A percentile compares a stretch with the other conserved stretches of the same genome.
Evolutionary conservation across 257 asterid species (phyloP).

Genomic region (Solanum peruvianum): DNA sequence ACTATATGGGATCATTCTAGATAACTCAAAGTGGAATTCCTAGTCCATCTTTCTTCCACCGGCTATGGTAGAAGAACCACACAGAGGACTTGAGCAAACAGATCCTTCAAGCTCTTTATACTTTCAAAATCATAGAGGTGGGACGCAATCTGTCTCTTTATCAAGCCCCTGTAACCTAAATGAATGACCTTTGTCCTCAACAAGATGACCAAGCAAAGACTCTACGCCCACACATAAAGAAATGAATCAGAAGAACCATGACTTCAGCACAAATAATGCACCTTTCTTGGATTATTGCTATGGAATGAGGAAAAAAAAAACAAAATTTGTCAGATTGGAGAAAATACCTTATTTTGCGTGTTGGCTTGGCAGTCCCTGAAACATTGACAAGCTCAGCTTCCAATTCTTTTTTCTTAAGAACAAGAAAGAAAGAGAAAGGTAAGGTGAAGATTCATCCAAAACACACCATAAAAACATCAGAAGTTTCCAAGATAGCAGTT

Average conservation of each 20-base stretch:
- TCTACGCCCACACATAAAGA: background rate
- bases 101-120: background rate
- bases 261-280: background rate
- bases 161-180: background rate
- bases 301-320: background rate
- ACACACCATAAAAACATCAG: background rate
- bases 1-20: background rate
- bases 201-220: background rate
- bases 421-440: conserved; percentile 8
- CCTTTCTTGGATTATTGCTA: background rate
- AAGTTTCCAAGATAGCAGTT: background rate
- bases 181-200: background rate
- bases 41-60: background rate
- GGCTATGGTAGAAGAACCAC: background rate
- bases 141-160: background rate
- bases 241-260: background rate
- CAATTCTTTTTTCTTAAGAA: conserved; percentile 85
- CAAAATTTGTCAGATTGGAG: background rate
- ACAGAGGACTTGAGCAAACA: background rate
- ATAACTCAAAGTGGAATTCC: background rate
- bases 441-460: background rate
- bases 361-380: conserved; percentile 73
- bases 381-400: conserved; percentile 95
- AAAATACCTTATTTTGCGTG: conserved; percentile 86
- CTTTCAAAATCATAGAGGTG: background rate